phyloP scores from a whole-genome alignment of 768 basidiomycete species.

The Paxillus ammoniavirescens region DNA sequence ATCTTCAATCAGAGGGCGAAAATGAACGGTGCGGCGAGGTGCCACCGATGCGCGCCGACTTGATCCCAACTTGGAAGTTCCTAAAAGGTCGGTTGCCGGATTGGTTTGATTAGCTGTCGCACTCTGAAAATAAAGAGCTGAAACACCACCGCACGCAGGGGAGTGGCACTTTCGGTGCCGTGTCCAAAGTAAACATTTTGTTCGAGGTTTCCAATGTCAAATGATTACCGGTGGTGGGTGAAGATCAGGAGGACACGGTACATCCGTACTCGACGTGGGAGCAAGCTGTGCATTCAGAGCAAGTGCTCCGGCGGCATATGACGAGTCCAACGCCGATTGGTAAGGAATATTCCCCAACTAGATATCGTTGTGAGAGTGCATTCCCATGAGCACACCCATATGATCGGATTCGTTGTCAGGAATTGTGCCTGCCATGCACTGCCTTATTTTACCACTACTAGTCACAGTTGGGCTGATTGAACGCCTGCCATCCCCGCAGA shows the following conservation, averaged over 20 bases:
- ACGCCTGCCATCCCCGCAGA: not conserved
- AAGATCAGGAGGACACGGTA: slow-evolving; percentile 9
- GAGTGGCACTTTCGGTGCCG: too few relatives aligned
- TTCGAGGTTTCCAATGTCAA: not conserved
- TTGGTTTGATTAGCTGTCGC: not conserved
- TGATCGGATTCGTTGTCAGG: not conserved
- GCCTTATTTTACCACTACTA: not conserved
- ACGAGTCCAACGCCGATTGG: not conserved
- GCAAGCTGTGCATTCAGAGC: not conserved
- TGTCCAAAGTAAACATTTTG: not conserved
- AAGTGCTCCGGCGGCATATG: slow-evolving; percentile 1
- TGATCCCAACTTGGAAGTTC: not conserved
- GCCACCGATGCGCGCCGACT: not conserved
- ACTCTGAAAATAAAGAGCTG: too few relatives aligned
- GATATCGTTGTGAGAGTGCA: not conserved
- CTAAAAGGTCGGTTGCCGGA: slow-evolving; percentile 1
- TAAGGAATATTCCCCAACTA: not conserved
- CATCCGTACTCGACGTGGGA: slow-evolving; percentile 17
- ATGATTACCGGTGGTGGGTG: not conserved
- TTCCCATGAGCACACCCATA: slow-evolving; percentile 12
- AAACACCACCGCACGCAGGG: too few relatives aligned
- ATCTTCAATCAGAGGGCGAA: not conserved
- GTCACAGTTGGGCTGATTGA: not conserved
- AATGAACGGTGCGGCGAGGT: not conserved
- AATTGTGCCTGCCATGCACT: not conserved